phyloP scores from a whole-genome alignment of 192 early-diverging fungal genomes.

The Backusella psychrophila region DNA sequence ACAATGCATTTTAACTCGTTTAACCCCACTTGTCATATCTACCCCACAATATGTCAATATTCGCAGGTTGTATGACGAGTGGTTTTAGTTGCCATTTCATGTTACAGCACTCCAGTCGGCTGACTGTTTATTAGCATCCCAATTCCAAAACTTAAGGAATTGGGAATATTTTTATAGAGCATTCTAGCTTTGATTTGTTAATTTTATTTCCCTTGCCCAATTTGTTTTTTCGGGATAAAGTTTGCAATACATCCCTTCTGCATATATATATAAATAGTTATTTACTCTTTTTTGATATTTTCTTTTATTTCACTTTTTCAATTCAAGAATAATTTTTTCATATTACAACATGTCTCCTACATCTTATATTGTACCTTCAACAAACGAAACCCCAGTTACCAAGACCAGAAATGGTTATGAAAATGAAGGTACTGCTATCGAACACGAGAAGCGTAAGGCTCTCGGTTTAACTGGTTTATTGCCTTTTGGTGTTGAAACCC shows the following conservation, averaged over 20 bases:
- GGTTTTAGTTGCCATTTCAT: neutral
- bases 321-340: neutral
- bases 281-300: neutral
- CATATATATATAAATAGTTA: neutral
- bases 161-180: neutral
- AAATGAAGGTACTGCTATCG: constrained; percentile 50
- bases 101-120: neutral
- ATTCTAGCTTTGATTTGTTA: neutral
- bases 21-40: neutral
- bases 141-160: neutral
- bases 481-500: constrained; percentile 73
- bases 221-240: neutral
- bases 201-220: neutral
- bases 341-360: neutral
- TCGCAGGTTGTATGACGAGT: neutral
- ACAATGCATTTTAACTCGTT: neutral
- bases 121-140: neutral
- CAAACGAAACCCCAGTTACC: neutral
- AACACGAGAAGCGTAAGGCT: constrained; percentile 46
- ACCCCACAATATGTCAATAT: neutral
- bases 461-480: constrained; percentile 69
- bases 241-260: neutral
- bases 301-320: neutral
- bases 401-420: neutral
- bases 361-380: constrained; percentile 1